A percentile compares a stretch with the other conserved stretches of the same genome.
Conservation (phyloP, 169 alveolate genomes). For the Plasmodium adleri region DNA sequence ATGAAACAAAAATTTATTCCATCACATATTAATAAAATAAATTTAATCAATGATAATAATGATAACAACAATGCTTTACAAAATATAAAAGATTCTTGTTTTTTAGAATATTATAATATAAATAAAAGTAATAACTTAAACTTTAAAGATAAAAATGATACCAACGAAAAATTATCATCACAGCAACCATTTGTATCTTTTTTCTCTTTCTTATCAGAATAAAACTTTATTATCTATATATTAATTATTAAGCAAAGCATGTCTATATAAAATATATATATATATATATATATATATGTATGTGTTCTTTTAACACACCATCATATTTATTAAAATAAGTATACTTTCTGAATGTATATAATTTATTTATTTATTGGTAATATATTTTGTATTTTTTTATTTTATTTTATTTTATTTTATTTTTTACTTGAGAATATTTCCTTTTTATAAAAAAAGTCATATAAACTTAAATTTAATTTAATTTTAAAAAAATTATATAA, state of each 20-base stretch:
- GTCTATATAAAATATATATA: background rate
- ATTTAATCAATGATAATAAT: background rate
- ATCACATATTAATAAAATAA: background rate
- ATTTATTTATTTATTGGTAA: too few relatives aligned
- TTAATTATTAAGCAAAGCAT: background rate
- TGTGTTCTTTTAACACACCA: background rate
- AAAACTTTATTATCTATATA: background rate
- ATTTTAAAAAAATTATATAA: too few relatives aligned
- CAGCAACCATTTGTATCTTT: conserved; percentile 67
- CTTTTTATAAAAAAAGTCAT: too few relatives aligned
- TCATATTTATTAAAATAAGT: too few relatives aligned
- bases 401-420: background rate
- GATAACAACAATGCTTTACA: background rate
- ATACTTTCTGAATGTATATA: too few relatives aligned
- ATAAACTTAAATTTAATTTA: too few relatives aligned
- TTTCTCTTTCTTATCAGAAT: conserved; percentile 54
- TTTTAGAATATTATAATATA: conserved; percentile 53
- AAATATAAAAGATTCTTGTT: conserved; percentile 27
- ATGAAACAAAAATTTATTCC: conserved; percentile 12
- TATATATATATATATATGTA: background rate
- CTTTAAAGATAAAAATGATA: conserved; percentile 18
- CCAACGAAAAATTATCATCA: conserved; percentile 23
- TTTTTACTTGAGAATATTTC: background rate
- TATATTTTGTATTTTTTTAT: background rate
- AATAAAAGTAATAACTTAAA: conserved; percentile 8